These are phyloP conservation scores for Rhypophila decipiens DNA, from an alignment of 495 filamentous ascomycete species.

Conservation along the genomic window DNA sequence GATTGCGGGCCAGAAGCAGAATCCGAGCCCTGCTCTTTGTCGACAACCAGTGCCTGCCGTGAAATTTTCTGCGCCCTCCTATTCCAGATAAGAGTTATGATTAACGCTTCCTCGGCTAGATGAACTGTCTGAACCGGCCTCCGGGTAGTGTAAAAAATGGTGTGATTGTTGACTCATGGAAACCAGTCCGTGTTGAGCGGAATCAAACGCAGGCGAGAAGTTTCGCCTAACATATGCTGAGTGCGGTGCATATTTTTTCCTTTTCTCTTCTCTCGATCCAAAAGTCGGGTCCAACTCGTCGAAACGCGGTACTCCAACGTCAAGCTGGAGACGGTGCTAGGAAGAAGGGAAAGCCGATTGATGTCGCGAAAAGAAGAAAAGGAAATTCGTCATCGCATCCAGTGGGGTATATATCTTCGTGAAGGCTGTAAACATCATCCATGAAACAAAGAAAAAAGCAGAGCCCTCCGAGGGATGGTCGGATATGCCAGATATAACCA, in stretches of 20 bases:
- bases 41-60: constrained; percentile 43
- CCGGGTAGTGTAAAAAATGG: constrained; percentile 15
- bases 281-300: not conserved
- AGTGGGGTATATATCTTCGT: constrained; percentile 27
- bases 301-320: no score
- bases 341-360: constrained; percentile 5
- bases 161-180: constrained; percentile 16
- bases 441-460: constrained; percentile 36
- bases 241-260: constrained; percentile 19
- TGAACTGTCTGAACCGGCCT: constrained; percentile 17
- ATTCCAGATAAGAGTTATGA: constrained; percentile 29
- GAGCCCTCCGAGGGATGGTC: no score
- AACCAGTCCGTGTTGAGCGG: constrained; percentile 21
- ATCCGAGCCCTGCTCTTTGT: constrained; percentile 27
- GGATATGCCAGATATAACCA: no score
- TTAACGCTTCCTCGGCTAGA: constrained; percentile 29
- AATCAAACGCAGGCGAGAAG: no score
- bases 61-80: constrained; percentile 9
- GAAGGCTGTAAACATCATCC: constrained; percentile 39
- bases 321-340: no score
- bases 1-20: no score
- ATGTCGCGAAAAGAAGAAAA: constrained; percentile 21
- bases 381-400: constrained; percentile 24
- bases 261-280: constrained; percentile 22
- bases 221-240: constrained; percentile 19